Evolutionary conservation across 169 alveolate genomes (phyloP).

Genomic region (Perkinsus olseni): DNA sequence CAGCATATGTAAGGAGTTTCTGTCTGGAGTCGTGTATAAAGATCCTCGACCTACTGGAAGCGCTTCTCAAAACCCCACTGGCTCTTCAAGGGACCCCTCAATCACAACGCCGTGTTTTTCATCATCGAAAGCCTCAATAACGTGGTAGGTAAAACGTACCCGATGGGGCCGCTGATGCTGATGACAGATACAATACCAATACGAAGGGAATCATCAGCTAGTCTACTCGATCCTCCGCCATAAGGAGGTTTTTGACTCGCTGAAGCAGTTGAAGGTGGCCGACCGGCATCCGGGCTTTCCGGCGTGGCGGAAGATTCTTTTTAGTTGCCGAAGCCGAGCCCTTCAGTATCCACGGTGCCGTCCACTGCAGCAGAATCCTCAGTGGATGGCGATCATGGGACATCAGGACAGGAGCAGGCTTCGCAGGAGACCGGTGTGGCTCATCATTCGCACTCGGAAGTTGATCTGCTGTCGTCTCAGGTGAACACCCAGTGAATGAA

Average conservation of each 20-base stretch:
- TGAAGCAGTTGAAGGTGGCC: not conserved
- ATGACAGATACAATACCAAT: slow-evolving; percentile 14
- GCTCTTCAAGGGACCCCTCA: slow-evolving; percentile 17
- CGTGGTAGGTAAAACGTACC: not conserved
- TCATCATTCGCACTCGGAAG: no score
- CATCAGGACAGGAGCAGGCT: no score
- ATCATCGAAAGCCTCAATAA: slow-evolving; percentile 19
- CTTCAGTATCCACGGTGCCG: no score
- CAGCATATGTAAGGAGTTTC: slow-evolving; percentile 13
- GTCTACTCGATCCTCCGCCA: slow-evolving; percentile 18
- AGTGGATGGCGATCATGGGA: no score
- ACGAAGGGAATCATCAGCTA: slow-evolving; percentile 18
- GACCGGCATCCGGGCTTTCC: not conserved
- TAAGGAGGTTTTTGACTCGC: slow-evolving; percentile 6
- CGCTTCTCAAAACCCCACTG: slow-evolving; percentile 8
- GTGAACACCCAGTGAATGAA: not conserved
- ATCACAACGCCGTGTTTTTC: slow-evolving; percentile 18
- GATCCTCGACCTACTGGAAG: slow-evolving; percentile 7
- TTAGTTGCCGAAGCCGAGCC: not conserved
- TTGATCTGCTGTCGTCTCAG: no score
- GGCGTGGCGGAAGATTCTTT: not conserved
- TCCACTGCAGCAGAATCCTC: no score
- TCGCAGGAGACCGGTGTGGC: no score
- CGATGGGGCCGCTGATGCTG: not conserved
- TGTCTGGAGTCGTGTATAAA: slow-evolving; percentile 12